Evolutionary conservation across 352 stramenopile species (phyloP).

Genomic region (Globisporangium okanoganense): DNA sequence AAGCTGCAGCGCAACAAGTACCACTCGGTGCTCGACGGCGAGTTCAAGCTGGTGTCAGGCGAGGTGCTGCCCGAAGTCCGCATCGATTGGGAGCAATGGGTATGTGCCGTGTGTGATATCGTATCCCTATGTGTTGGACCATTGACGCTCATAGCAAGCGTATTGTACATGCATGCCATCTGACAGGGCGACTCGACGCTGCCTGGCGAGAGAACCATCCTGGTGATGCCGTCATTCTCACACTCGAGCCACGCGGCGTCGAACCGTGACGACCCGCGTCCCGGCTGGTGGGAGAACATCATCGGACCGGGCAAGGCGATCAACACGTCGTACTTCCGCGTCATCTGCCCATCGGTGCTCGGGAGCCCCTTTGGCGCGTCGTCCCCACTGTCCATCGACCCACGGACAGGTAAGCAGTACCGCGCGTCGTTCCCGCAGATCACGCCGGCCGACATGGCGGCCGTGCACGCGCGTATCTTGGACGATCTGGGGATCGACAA

Average conservation of each 20-base stretch:
- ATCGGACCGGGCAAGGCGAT: constrained; percentile 82
- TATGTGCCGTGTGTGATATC: too few species aligned
- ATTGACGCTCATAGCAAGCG: neutral
- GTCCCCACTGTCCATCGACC: constrained; percentile 60
- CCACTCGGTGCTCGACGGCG: constrained; percentile 50
- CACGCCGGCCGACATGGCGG: constrained; percentile 79
- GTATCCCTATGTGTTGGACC: neutral
- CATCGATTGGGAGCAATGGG: constrained; percentile 83
- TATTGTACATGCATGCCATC: too few species aligned
- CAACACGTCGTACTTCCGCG: constrained; percentile 86
- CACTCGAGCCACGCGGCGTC: constrained; percentile 82
- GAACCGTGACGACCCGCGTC: constrained; percentile 72
- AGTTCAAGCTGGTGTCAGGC: constrained; percentile 54
- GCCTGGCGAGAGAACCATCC: constrained; percentile 64
- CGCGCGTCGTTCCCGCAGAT: constrained; percentile 76
- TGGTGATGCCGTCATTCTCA: constrained; percentile 85
- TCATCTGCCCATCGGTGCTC: constrained; percentile 82
- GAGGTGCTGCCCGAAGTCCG: constrained; percentile 52
- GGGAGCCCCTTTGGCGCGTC: constrained; percentile 85
- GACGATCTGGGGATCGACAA: constrained; percentile 70
- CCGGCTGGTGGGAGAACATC: constrained; percentile 89
- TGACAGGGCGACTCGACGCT: constrained; percentile 60
- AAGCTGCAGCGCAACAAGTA: constrained; percentile 72
- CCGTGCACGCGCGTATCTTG: constrained; percentile 71
- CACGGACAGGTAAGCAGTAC: constrained; percentile 59